Conservation (phyloP, 106 monocot genomes). For the Allium sativum region DNA sequence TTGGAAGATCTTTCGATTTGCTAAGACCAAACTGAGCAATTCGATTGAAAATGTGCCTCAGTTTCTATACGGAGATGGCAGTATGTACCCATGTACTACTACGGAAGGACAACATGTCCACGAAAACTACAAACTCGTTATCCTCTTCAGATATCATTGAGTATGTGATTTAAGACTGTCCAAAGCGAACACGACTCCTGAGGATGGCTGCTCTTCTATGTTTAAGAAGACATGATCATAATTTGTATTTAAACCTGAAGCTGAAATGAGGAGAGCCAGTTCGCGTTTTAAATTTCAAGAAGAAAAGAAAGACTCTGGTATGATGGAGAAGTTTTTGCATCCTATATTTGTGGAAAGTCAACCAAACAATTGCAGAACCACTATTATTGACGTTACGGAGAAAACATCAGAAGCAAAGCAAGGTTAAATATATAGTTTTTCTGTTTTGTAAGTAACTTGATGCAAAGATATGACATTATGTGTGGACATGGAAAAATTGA, state of each 20-base stretch:
- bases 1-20: constrained; percentile 83
- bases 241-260: constrained; percentile 38
- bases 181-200: constrained; percentile 34
- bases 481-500: too few species aligned
- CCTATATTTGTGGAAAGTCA: constrained; percentile 73
- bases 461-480: too few species aligned
- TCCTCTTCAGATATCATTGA: constrained; percentile 49
- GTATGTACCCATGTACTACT: constrained; percentile 95
- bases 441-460: too few species aligned
- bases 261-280: constrained; percentile 36
- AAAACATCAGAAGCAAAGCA: too few species aligned
- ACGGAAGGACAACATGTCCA: constrained; percentile 98
- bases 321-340: constrained; percentile 44
- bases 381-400: too few species aligned
- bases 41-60: constrained; percentile 78
- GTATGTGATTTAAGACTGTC: constrained; percentile 31
- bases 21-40: constrained; percentile 86
- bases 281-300: constrained; percentile 41
- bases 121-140: constrained; percentile 23
- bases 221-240: constrained; percentile 45
- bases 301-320: constrained; percentile 13
- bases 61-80: constrained; percentile 92
- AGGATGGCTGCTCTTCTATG: constrained; percentile 51
- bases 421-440: too few species aligned
- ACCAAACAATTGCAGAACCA: constrained; percentile 62